Percentiles rank a stretch among this genome's conserved stretches.
phyloP scores from a whole-genome alignment of 768 basidiomycete genomes.

The Suillus paluster region DNA sequence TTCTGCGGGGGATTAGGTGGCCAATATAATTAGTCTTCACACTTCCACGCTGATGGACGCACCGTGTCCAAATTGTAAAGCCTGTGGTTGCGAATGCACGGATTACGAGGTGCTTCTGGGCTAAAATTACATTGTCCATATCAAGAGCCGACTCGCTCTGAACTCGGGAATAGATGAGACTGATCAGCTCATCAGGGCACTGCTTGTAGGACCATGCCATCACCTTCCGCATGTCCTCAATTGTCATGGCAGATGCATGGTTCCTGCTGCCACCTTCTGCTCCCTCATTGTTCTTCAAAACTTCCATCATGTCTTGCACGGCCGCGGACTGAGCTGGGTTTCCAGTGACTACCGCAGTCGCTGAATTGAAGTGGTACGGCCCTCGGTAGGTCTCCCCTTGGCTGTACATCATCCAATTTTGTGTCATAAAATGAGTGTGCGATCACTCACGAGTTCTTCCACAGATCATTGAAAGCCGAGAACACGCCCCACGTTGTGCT shows the following conservation, averaged over 20 bases:
- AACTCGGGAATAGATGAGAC: background rate
- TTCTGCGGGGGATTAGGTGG: too few relatives aligned
- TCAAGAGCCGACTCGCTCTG: too few relatives aligned
- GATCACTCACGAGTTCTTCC: too few relatives aligned
- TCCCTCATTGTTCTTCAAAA: conserved; percentile 23
- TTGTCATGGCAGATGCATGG: conserved; percentile 26
- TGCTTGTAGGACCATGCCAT: conserved; percentile 32
- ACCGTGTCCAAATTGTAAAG: too few relatives aligned
- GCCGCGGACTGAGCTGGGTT: conserved; percentile 30
- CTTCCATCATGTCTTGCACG: conserved; percentile 28
- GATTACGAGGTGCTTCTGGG: too few relatives aligned
- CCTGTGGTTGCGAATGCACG: too few relatives aligned
- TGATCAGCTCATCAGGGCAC: conserved; percentile 16
- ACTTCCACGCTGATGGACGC: too few relatives aligned
- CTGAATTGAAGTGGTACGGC: conserved; percentile 25
- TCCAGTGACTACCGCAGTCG: conserved; percentile 26
- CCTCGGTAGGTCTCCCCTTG: conserved; percentile 28
- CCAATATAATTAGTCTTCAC: too few relatives aligned
- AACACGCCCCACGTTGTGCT: conserved; percentile 29
- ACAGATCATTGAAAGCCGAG: conserved; percentile 1
- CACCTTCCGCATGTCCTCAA: conserved; percentile 34
- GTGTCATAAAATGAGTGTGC: too few relatives aligned
- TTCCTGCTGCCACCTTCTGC: conserved; percentile 18
- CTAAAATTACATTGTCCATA: too few relatives aligned
- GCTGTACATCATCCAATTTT: background rate